Evolutionary conservation across 257 asterid species (phyloP).

Genomic region (Verbena officinalis): DNA sequence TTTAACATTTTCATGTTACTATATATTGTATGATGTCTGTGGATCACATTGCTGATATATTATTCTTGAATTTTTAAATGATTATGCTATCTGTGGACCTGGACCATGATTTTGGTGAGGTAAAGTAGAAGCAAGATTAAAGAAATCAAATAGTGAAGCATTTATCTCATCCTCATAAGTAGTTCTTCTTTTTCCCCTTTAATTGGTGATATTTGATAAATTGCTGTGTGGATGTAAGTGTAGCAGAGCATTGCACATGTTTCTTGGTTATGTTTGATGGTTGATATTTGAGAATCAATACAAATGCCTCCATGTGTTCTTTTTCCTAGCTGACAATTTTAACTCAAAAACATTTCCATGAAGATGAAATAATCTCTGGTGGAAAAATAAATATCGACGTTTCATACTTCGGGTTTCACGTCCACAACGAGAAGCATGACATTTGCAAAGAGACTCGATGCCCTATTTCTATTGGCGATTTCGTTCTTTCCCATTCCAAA

Average conservation of each 20-base stretch:
- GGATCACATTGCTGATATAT: background rate
- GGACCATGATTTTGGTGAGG: too few relatives aligned
- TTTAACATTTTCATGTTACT: background rate
- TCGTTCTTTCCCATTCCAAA: slow-evolving; percentile 38
- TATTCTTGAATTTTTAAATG: too few relatives aligned
- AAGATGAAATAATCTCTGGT: slow-evolving; percentile 36
- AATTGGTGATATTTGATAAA: too few relatives aligned
- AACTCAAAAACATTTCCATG: background rate
- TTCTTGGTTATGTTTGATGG: slow-evolving; percentile 4
- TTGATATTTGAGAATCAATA: background rate
- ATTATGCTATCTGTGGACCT: too few relatives aligned
- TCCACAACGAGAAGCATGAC: slow-evolving; percentile 42
- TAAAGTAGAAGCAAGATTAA: too few relatives aligned
- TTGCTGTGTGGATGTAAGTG: too few relatives aligned
- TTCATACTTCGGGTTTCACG: slow-evolving; percentile 36
- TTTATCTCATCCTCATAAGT: too few relatives aligned
- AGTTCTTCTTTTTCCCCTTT: too few relatives aligned
- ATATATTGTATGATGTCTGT: background rate
- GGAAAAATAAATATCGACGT: slow-evolving; percentile 42
- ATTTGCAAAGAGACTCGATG: slow-evolving; percentile 37
- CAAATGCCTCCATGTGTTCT: background rate
- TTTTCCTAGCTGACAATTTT: background rate
- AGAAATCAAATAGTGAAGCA: too few relatives aligned
- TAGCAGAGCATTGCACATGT: too few relatives aligned
- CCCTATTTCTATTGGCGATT: slow-evolving; percentile 42